These are phyloP conservation scores for Penicillium ochrochloron DNA, from an alignment of 495 filamentous ascomycete genomes.

Conservation along the genomic window DNA sequence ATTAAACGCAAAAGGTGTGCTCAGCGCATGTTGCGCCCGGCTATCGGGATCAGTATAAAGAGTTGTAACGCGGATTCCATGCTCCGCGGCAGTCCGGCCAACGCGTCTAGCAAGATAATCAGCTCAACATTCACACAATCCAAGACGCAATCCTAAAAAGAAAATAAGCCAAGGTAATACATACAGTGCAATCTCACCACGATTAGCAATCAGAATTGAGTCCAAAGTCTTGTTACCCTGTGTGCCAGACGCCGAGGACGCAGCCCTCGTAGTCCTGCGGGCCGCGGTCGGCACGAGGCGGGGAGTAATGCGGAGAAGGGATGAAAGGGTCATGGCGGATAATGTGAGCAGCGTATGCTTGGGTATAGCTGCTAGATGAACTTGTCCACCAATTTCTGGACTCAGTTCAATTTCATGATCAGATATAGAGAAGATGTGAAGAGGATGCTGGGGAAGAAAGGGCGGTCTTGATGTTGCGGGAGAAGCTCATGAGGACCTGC, in stretches of 20 bases:
- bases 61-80: slow-evolving; percentile 92
- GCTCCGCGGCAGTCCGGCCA: slow-evolving; percentile 78
- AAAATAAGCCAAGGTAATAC: slow-evolving; percentile 21
- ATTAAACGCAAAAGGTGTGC: slow-evolving; percentile 79
- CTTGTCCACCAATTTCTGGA: slow-evolving; percentile 7
- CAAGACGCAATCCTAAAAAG: background rate
- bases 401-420: slow-evolving; percentile 30
- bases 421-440: slow-evolving; percentile 15
- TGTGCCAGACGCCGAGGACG: slow-evolving; percentile 39
- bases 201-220: slow-evolving; percentile 93
- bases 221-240: slow-evolving; percentile 59
- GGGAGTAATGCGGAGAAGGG: slow-evolving; percentile 53
- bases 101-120: slow-evolving; percentile 63
- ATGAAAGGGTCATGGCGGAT: slow-evolving; percentile 46
- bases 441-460: slow-evolving; percentile 12
- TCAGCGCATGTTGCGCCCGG: slow-evolving; percentile 82
- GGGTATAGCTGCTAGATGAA: slow-evolving; percentile 13
- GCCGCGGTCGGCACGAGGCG: slow-evolving; percentile 42
- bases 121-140: background rate
- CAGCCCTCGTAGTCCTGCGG: slow-evolving; percentile 41
- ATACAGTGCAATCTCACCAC: slow-evolving; percentile 92
- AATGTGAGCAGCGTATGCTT: slow-evolving; percentile 14
- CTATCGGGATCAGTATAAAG: slow-evolving; percentile 94
- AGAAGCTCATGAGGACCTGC: slow-evolving; percentile 20
- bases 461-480: slow-evolving; percentile 15